phyloP scores from a whole-genome alignment of 2,329 filamentous ascomycete genomes.

The Tolypocladium tundrense region DNA sequence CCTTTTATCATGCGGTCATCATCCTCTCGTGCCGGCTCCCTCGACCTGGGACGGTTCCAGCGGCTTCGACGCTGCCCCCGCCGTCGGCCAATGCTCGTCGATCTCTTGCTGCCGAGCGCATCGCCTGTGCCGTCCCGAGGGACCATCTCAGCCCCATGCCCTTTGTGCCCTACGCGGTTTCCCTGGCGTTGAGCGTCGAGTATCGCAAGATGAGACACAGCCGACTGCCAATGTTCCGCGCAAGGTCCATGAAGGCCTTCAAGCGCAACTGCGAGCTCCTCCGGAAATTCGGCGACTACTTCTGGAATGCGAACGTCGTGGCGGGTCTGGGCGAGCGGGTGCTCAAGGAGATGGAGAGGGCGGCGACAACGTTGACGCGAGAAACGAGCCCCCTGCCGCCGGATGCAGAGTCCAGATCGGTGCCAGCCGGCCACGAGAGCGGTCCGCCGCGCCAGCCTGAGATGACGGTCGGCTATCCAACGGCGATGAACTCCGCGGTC shows the following conservation, averaged over 20 bases:
- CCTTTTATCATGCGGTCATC: conserved; percentile 53
- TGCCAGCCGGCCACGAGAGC: conserved; percentile 1
- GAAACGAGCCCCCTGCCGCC: conserved; percentile 18
- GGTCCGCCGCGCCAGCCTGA: conserved; percentile 6
- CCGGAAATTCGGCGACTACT: conserved; percentile 42
- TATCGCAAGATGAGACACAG: conserved; percentile 56
- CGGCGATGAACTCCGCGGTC: conserved; percentile 14
- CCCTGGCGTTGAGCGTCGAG: conserved; percentile 49
- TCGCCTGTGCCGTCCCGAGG: conserved; percentile 41
- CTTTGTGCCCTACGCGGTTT: conserved; percentile 51
- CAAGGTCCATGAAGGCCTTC: conserved; percentile 44
- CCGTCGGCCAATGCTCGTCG: conserved; percentile 44
- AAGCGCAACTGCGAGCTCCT: conserved; percentile 43
- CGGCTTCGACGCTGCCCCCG: conserved; percentile 31
- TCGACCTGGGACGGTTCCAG: conserved; percentile 26
- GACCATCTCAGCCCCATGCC: conserved; percentile 44
- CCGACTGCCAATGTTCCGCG: conserved; percentile 46
- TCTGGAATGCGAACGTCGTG: conserved; percentile 46
- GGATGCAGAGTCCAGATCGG: conserved; percentile 10
- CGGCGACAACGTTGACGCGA: conserved; percentile 33
- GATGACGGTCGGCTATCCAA: conserved; percentile 12
- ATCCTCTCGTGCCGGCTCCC: conserved; percentile 51
- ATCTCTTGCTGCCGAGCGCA: conserved; percentile 47
- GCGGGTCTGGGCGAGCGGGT: conserved; percentile 45
- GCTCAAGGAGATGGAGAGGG: conserved; percentile 44